Base-by-base conservation (phyloP, 139 green algal species). In the Picochlorum sp. region DNA sequence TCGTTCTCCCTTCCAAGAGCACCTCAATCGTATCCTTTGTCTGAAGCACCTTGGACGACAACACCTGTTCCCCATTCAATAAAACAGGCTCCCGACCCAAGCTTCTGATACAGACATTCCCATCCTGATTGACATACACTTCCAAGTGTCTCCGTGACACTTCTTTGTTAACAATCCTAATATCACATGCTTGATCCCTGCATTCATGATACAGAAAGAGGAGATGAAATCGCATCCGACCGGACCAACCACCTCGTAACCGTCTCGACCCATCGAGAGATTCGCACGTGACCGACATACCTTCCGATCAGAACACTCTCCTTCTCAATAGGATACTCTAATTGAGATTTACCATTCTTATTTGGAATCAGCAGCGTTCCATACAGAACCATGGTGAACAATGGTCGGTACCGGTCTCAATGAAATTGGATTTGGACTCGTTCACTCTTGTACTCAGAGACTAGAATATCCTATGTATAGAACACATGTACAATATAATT, bases 171-270 rank as follows among this genome's bases (percentile, higher is more conserved):
- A 70, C 45, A 24, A 81, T 73, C 4, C 72, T 45, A 5, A 81
- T 79, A 63, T 81, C 74, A 57, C 74, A 81, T 26, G 44, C 38
- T 41, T 79, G 62, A 14, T 81, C 74, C 57, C 74, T 81, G 65
- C 51, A 60, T 10, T 7, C 24, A 60, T 28, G 11, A 16, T 3
- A 7, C 47, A 21, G 45, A 28, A 47, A 51, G 13, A 21, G 7
- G n/a, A 24, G 6, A 4, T 6, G 5, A 7, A 44, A 21, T 30
- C 28, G 28, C 28, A 30, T 30, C 3, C 28, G 28, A 30, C 28
- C 47, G 47, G 47, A 10, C 15, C 47, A 21, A 54, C 18, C 47
- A 54, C 16, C 47, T 20, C 8, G 34, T 41, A 41, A 41, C 34
- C 34, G 34, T 41, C 34, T 41, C 34, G 34, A 41, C 34, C 34